Percentiles rank a stretch among this genome's conserved stretches.
phyloP scores from a whole-genome alignment of 2,329 filamentous ascomycete genomes.

The Calonectria pauciramosa region DNA sequence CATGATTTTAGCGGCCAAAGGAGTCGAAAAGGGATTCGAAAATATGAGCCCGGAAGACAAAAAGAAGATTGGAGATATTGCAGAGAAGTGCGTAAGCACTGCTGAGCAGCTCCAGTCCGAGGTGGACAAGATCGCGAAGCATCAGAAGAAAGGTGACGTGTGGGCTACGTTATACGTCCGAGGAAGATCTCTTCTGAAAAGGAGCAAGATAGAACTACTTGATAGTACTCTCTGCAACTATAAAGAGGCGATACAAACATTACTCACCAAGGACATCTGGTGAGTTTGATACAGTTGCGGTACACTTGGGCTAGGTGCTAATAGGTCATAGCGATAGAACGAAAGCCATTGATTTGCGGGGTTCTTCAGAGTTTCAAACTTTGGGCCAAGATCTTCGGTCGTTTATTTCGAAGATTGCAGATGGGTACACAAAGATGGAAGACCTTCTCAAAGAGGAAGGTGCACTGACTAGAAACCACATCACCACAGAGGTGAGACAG shows the following conservation, averaged over 20 bases:
- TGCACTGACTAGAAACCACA: neutral
- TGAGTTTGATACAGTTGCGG: neutral
- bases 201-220: neutral
- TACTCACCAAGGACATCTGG: neutral
- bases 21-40: neutral
- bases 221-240: neutral
- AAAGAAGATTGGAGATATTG: neutral
- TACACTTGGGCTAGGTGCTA: neutral
- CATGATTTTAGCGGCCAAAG: neutral
- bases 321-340: neutral
- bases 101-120: neutral
- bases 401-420: neutral
- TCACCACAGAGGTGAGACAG: neutral
- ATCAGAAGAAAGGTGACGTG: neutral
- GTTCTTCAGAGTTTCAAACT: neutral
- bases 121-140: neutral
- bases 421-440: constrained; percentile 1
- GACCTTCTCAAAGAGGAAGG: neutral
- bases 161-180: neutral
- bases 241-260: neutral
- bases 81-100: neutral
- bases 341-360: neutral
- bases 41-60: neutral
- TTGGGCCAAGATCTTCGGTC: neutral
- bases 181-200: neutral